These are phyloP conservation scores for Kentomonas sorsogonicus DNA, from an alignment of 208 protist genomes.

Conservation along the genomic window DNA sequence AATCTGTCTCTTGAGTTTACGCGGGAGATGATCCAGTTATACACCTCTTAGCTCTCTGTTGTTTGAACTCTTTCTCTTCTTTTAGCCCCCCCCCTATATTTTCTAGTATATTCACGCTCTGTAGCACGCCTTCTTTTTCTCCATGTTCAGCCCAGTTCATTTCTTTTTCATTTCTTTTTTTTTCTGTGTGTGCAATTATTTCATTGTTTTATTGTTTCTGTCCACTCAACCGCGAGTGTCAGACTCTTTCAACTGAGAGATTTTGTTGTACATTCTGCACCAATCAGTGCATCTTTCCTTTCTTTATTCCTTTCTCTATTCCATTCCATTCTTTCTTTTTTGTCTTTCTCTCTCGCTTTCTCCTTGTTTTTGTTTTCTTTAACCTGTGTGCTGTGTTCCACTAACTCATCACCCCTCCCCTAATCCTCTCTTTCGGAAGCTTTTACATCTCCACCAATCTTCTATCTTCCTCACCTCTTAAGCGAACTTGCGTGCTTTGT, in stretches of 20 bases:
- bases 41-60: too few relatives aligned
- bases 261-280: too few relatives aligned
- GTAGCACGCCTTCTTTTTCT: background rate
- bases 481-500: too few relatives aligned
- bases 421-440: too few relatives aligned
- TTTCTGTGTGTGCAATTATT: background rate
- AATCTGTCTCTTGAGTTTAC: constrained; percentile 5
- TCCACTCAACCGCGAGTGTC: background rate
- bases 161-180: background rate
- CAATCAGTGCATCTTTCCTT: too few relatives aligned
- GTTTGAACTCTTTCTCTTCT: too few relatives aligned
- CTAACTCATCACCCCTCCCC: too few relatives aligned
- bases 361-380: constrained; percentile 1
- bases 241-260: too few relatives aligned
- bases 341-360: background rate
- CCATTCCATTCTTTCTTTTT: constrained; percentile 1
- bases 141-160: background rate
- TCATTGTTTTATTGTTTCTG: background rate
- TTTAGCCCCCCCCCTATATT: background rate
- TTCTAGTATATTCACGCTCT: too few relatives aligned
- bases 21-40: background rate
- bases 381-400: too few relatives aligned
- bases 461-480: too few relatives aligned
- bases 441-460: too few relatives aligned
- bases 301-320: background rate